Evolutionary conservation across 2,329 filamentous ascomycete genomes (phyloP), one percentile per base, ranked within the genome.

Genomic region (Monilinia laxa): DNA sequence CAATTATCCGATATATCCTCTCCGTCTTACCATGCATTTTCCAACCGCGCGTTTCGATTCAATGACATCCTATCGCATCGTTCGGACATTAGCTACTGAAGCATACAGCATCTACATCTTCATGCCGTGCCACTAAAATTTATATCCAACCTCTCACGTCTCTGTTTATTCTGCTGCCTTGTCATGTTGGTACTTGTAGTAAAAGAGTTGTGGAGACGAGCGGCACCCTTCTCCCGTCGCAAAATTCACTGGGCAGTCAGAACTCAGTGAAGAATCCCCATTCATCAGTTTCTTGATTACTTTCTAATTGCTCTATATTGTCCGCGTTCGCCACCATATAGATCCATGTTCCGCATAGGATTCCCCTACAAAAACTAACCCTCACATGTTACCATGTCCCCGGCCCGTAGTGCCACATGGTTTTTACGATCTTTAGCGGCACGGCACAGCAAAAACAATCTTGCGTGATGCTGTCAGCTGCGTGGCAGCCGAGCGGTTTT

Each of bases 381-480:
- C 40, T 53, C 18, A 40, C 31, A 51, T 45, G 54, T 49, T 55
- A 40, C 38, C 38, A 31, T 64, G 16, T 14, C 53, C 55, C 25
- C 57, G 55, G 55, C 55, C 64, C 25, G 55, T 60, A 35, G 53
- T 65, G 64, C 64, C 63, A 65, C 55, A 65, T 65, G 64, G 55
- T 53, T 60, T 65, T 54, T 52, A 25, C 45, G 56, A 65, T 65
- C 55, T 62, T 62, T 60, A 65, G 64, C 55, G 47, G 55, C 64
- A 65, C 56, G 64, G 64, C 56, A 65, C 64, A 65, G 64, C 47
- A 65, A 65, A 42, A 65, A 52, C 63, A 59, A 65, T 59, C 63
- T 65, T 65, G 63, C 63, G 54, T 65, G 63, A 65, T 65, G 54
- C 56, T 62, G 64, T 65, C 64, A 65, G 64, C 64, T 65, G 64